Base-by-base conservation (phyloP, 148 eudicot species). In the Chenopodium berlandieri region DNA sequence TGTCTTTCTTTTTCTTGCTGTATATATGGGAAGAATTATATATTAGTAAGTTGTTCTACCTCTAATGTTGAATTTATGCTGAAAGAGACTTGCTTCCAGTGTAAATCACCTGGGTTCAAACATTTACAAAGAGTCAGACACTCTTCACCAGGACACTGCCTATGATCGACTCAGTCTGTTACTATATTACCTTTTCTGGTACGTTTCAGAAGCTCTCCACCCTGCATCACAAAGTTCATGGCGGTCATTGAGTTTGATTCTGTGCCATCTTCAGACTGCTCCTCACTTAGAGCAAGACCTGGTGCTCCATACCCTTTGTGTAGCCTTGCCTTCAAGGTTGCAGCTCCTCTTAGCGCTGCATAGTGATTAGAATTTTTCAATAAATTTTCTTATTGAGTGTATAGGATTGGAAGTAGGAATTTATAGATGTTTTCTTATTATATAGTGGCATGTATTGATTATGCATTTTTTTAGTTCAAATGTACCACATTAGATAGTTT, bases 51-150 rank as follows among this genome's bases (percentile, higher is more conserved):
- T 62, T 68, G 60, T 62, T 71, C 20, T 87, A 95, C 98, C 98
- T 93, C 94, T 87, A 91, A 84, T 76, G 88, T 84, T 78, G 93
- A 87, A 73, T 91, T 91, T 75, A 93, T 86, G 86, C 87, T 90
- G 89, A 95, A 85, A 27, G 97, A 92, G 76, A 93, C 97, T 82
- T 85, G 88, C 81, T 93, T 95, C 98, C 97, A 95, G 81, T 95
- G 98, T 65, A 95, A 87, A 88, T 86, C 98, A 80, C 98, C 98
- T 95, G 91, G 80, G 66, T 16, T 70, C n/a, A 84, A 70, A 80
- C 73, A 70, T 60, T 46, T 56, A 64, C 25, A 46, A 60, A 78
- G 37, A 20, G 77, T 84, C 77, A 84, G 83, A 73, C 40, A 47
- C 17, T 62, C 0, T 3, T n/a, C 17, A 66, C 47, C 73, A 23